A percentile compares a stretch with the other conserved stretches of the same genome.
Evolutionary conservation across 257 asterid genomes (phyloP).

Genomic region (Solanum acaule): DNA sequence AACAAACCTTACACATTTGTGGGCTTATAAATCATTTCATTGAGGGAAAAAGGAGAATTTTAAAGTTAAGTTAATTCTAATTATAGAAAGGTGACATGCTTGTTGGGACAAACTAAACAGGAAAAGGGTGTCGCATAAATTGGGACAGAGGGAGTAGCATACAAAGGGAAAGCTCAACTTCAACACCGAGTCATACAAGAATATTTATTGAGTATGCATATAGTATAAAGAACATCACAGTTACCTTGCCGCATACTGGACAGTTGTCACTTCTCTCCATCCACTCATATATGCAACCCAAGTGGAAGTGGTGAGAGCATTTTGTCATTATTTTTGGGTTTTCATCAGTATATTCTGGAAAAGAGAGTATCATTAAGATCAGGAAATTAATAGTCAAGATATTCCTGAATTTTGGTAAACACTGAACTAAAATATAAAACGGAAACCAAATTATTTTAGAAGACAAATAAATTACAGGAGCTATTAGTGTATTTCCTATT

Average conservation of each 20-base stretch:
- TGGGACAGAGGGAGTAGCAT: background rate
- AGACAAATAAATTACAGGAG: background rate
- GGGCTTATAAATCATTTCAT: background rate
- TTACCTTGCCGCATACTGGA: slow-evolving; percentile 95
- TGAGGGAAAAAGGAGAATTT: no score
- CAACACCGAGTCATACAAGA: background rate
- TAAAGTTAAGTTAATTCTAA: background rate
- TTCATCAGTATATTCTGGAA: slow-evolving; percentile 74
- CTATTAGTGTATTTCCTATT: background rate
- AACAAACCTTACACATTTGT: background rate
- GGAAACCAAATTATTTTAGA: background rate
- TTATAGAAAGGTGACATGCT: background rate
- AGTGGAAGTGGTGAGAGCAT: slow-evolving; percentile 90
- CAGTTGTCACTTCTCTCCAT: slow-evolving; percentile 96
- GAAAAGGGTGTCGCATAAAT: background rate
- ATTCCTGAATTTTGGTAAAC: background rate
- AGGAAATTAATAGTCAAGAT: background rate
- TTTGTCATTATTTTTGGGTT: slow-evolving; percentile 79
- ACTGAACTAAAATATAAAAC: background rate
- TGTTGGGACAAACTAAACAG: background rate
- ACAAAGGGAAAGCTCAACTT: background rate
- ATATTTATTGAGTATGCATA: background rate
- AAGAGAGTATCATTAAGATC: slow-evolving; percentile 2
- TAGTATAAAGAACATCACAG: background rate
- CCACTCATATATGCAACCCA: slow-evolving; percentile 98